A percentile compares a stretch with the other conserved stretches of the same genome.
Conservation (phyloP, 2,329 filamentous ascomycete genomes). For the Geoglossum cookeanum region DNA sequence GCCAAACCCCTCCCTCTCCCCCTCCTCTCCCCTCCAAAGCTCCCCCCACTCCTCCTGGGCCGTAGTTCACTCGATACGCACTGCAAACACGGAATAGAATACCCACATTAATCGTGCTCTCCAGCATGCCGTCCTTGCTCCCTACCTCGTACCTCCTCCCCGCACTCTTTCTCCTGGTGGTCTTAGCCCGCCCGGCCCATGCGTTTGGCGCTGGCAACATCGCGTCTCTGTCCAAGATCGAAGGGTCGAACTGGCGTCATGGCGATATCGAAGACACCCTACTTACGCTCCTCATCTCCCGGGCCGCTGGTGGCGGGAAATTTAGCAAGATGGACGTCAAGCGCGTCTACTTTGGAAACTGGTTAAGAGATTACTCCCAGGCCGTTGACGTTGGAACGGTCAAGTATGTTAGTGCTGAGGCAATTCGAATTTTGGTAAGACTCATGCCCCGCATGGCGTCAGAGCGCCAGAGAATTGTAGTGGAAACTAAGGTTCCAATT, state of each 20-base stretch:
- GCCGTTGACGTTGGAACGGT: constrained; percentile 84
- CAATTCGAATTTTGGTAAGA: constrained; percentile 47
- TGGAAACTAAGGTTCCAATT: constrained; percentile 35
- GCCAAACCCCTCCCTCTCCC: background rate
- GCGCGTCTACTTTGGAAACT: constrained; percentile 90
- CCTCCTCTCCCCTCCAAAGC: background rate
- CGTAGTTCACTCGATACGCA: background rate
- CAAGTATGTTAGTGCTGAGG: constrained; percentile 77
- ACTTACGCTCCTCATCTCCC: constrained; percentile 48
- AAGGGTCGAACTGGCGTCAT: constrained; percentile 42
- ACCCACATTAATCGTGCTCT: background rate
- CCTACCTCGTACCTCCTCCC: background rate
- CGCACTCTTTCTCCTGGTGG: constrained; percentile 2
- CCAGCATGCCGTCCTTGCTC: background rate
- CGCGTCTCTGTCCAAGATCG: constrained; percentile 5
- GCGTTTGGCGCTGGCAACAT: constrained; percentile 7
- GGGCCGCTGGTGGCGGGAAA: constrained; percentile 51
- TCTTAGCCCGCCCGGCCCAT: constrained; percentile 1
- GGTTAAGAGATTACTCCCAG: constrained; percentile 85
- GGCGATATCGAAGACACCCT: constrained; percentile 88
- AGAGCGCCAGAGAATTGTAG: background rate
- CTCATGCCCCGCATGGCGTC: background rate
- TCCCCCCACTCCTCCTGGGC: background rate
- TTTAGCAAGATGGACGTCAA: constrained; percentile 79
- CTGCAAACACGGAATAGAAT: background rate